Conservation (phyloP, 2,329 filamentous ascomycete species). For the Penicillium sp. region DNA sequence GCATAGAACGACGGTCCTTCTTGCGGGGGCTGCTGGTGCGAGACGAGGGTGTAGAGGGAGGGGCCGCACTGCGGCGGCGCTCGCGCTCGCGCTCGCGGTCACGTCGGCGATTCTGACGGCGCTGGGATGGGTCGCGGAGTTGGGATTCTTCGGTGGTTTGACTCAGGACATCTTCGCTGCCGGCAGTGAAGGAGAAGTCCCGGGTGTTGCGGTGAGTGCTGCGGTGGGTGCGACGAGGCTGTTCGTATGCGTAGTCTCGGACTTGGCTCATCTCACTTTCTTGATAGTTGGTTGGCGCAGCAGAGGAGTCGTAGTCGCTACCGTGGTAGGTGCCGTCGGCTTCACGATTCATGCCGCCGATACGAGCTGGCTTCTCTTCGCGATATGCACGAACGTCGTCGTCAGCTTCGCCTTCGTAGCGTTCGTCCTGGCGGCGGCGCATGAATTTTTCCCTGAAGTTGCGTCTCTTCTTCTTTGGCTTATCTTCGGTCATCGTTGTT, state of each 20-base stretch:
- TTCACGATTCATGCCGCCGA: constrained; percentile 85
- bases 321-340: constrained; percentile 84
- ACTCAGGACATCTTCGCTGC: constrained; percentile 50
- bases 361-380: constrained; percentile 80
- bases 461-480: constrained; percentile 30
- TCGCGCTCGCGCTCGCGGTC: constrained; percentile 35
- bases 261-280: constrained; percentile 54
- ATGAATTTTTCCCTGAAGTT: constrained; percentile 45
- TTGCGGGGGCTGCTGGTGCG: constrained; percentile 44
- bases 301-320: constrained; percentile 69
- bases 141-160: constrained; percentile 42
- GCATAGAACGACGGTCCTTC: constrained; percentile 38
- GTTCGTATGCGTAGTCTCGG: constrained; percentile 45
- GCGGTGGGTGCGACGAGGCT: constrained; percentile 28
- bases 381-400: constrained; percentile 81
- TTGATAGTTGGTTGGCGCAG: constrained; percentile 59
- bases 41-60: constrained; percentile 31
- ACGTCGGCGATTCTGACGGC: constrained; percentile 37
- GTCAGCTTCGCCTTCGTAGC: constrained; percentile 65
- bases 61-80: constrained; percentile 26
- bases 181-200: constrained; percentile 55
- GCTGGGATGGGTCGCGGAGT: constrained; percentile 32
- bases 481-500: constrained; percentile 45
- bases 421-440: constrained; percentile 48
- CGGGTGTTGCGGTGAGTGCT: constrained; percentile 35